These are phyloP conservation scores for Blumeriella jaapii DNA, from an alignment of 2,329 filamentous ascomycete species.

Conservation along the genomic window DNA sequence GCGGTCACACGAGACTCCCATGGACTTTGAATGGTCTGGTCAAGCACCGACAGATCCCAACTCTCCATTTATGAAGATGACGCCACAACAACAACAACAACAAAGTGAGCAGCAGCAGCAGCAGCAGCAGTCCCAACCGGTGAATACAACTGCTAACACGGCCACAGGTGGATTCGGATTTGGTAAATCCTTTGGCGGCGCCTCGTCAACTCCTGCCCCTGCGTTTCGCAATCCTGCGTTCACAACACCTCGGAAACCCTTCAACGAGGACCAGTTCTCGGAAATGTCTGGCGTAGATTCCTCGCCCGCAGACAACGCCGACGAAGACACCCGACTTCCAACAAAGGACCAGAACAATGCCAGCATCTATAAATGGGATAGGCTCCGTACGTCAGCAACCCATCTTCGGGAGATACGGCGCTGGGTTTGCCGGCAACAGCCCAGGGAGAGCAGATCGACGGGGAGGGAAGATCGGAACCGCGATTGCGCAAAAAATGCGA, in stretches of 20 bases:
- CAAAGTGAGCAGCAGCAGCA: constrained; percentile 15
- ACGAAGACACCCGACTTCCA: constrained; percentile 40
- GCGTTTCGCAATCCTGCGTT: constrained; percentile 54
- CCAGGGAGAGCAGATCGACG: constrained; percentile 57
- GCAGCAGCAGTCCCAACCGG: background rate
- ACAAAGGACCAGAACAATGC: constrained; percentile 41
- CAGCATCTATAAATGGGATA: constrained; percentile 36
- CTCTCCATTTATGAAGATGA: constrained; percentile 45
- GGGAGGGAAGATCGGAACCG: constrained; percentile 36
- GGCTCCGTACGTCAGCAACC: constrained; percentile 35
- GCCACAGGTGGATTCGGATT: constrained; percentile 25
- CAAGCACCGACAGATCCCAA: constrained; percentile 46
- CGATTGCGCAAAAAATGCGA: constrained; percentile 37
- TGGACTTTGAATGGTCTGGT: constrained; percentile 56
- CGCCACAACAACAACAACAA: constrained; percentile 12
- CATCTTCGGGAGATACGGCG: constrained; percentile 32
- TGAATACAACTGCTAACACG: constrained; percentile 11
- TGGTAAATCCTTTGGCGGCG: constrained; percentile 36
- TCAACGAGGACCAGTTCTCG: constrained; percentile 41
- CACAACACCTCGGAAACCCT: constrained; percentile 47
- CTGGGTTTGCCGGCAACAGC: constrained; percentile 29
- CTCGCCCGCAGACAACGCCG: constrained; percentile 44
- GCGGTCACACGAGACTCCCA: constrained; percentile 47
- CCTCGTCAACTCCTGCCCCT: constrained; percentile 33
- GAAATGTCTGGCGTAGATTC: constrained; percentile 47